Evolutionary conservation across 768 basidiomycete species (phyloP).

Genomic region (Boletus edulis): DNA sequence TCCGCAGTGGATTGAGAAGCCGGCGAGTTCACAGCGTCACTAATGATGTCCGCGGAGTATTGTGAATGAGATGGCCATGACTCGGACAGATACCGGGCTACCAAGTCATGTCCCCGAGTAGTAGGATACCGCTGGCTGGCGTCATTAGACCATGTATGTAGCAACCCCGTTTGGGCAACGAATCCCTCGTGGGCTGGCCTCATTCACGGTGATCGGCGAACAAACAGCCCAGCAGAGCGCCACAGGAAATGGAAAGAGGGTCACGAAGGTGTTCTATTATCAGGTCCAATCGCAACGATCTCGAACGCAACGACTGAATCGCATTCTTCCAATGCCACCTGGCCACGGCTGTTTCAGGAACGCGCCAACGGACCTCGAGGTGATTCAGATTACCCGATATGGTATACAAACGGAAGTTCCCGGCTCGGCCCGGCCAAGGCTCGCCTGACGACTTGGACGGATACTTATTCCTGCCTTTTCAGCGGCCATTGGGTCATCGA

Average conservation of each 20-base stretch:
- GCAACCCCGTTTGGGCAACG: background rate
- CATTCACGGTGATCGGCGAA: conserved; percentile 22
- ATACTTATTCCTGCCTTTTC: conserved; percentile 29
- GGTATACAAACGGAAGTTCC: conserved; percentile 20
- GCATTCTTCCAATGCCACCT: too few relatives aligned
- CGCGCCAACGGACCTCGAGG: conserved; percentile 7
- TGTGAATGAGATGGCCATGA: conserved; percentile 4
- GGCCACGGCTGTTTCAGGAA: conserved; percentile 29
- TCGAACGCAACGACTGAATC: conserved; percentile 8
- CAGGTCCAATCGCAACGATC: conserved; percentile 24
- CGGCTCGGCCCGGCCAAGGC: conserved; percentile 28
- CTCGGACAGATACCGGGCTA: conserved; percentile 12
- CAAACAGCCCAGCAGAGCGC: conserved; percentile 11
- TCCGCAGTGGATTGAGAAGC: conserved; percentile 22
- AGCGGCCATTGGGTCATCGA: background rate
- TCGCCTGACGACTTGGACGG: conserved; percentile 9
- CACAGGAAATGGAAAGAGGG: conserved; percentile 6
- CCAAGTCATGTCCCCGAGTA: background rate
- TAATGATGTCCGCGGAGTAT: conserved; percentile 28
- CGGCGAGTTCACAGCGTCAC: conserved; percentile 13
- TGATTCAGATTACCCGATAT: conserved; percentile 28
- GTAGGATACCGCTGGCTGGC: background rate
- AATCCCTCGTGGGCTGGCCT: background rate
- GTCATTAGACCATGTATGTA: conserved; percentile 1
- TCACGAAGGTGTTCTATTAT: conserved; percentile 20